These are phyloP conservation scores for Eustoma russellianum DNA, from an alignment of 257 asterid species.

Conservation along the genomic window DNA sequence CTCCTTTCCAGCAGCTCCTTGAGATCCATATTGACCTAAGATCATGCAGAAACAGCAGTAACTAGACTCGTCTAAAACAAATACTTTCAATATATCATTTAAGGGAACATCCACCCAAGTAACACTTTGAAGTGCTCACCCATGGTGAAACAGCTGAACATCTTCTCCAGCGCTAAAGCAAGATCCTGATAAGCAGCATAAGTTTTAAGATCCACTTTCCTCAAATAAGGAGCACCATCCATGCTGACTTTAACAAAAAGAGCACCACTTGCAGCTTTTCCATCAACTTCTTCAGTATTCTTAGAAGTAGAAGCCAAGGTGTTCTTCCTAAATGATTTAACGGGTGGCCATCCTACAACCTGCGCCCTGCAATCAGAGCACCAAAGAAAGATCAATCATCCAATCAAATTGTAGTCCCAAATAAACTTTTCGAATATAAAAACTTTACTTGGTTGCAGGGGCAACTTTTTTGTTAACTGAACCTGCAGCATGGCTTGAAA, in stretches of 20 bases:
- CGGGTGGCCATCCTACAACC: constrained; percentile 82
- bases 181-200: constrained; percentile 57
- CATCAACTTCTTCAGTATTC: constrained; percentile 51
- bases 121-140: constrained; percentile 26
- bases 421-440: constrained; percentile 3
- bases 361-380: constrained; percentile 44
- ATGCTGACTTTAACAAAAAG: constrained; percentile 64
- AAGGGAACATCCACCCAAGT: neutral
- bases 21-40: constrained; percentile 62
- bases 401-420: constrained; percentile 5
- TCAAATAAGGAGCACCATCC: constrained; percentile 71
- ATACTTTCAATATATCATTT: neutral
- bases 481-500: constrained; percentile 11
- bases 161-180: constrained; percentile 65
- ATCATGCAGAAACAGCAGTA: constrained; percentile 16
- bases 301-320: constrained; percentile 40
- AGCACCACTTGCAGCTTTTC: constrained; percentile 42
- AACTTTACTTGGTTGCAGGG: constrained; percentile 52
- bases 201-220: constrained; percentile 59
- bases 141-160: constrained; percentile 65
- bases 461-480: constrained; percentile 21
- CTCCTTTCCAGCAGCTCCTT: too few relatives aligned
- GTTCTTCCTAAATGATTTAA: constrained; percentile 49
- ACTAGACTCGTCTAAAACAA: constrained; percentile 3
- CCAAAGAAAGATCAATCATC: constrained; percentile 2